Conservation (phyloP, 2,329 filamentous ascomycete genomes). For the Talaromyces verruculosus region DNA sequence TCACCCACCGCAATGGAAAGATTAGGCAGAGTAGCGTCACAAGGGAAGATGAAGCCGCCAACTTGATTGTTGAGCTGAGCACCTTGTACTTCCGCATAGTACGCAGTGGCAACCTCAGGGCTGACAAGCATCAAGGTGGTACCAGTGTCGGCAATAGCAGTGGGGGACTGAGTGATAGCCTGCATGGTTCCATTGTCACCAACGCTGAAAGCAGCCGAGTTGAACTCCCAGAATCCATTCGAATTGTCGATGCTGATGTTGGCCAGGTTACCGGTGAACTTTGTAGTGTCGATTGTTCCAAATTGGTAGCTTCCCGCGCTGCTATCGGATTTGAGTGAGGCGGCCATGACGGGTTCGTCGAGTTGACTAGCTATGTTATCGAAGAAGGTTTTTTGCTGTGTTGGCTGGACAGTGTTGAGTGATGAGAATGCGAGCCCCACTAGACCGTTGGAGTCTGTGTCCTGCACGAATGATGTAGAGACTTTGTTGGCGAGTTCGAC, state of each 20-base stretch:
- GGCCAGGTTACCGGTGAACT: slow-evolving; percentile 63
- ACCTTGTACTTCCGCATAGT: slow-evolving; percentile 58
- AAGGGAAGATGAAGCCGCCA: slow-evolving; percentile 60
- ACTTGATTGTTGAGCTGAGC: slow-evolving; percentile 46
- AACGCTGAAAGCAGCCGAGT: slow-evolving; percentile 58
- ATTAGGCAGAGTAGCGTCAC: slow-evolving; percentile 54
- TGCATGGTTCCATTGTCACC: slow-evolving; percentile 43
- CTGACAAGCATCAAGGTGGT: slow-evolving; percentile 66
- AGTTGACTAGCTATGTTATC: slow-evolving; percentile 65
- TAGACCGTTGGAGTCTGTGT: slow-evolving; percentile 66
- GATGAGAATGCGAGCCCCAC: slow-evolving; percentile 66
- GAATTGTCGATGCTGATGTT: slow-evolving; percentile 63
- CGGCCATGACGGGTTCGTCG: slow-evolving; percentile 68
- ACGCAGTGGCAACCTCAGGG: slow-evolving; percentile 56
- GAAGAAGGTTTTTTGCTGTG: slow-evolving; percentile 69
- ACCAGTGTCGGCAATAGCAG: slow-evolving; percentile 67
- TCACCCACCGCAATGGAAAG: slow-evolving; percentile 56
- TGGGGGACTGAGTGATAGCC: slow-evolving; percentile 31
- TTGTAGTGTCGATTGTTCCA: slow-evolving; percentile 63
- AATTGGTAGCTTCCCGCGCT: slow-evolving; percentile 70
- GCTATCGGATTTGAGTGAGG: slow-evolving; percentile 59
- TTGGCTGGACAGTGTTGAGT: slow-evolving; percentile 65
- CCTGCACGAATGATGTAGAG: slow-evolving; percentile 58
- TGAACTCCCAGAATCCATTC: slow-evolving; percentile 69
- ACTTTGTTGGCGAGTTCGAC: slow-evolving; percentile 65